A percentile compares a stretch with the other conserved stretches of the same genome.
Evolutionary conservation across 805 yeast genomes (phyloP).

Genomic region (Hanseniaspora lachancei): DNA sequence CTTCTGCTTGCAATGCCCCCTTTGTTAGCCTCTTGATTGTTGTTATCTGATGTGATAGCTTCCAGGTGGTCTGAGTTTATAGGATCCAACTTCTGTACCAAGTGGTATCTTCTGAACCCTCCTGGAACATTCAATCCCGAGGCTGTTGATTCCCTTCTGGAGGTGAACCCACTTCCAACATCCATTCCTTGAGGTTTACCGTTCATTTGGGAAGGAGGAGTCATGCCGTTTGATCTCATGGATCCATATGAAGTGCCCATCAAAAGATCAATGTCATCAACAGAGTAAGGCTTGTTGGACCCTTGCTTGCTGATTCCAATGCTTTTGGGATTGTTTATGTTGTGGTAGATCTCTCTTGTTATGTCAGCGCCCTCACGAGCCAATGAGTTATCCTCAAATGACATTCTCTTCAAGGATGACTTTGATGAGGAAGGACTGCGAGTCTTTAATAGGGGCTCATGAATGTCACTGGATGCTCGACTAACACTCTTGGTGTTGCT

Average conservation of each 20-base stretch:
- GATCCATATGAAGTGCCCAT: slow-evolving; percentile 4
- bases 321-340: slow-evolving; percentile 14
- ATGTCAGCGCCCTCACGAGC: slow-evolving; percentile 28
- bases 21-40: slow-evolving; percentile 7
- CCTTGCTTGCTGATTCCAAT: slow-evolving; percentile 9
- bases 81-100: slow-evolving; percentile 31
- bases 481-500: slow-evolving; percentile 10
- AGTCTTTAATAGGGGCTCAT: slow-evolving; percentile 4
- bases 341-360: slow-evolving; percentile 27
- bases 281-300: slow-evolving; percentile 16
- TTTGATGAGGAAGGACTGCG: neutral
- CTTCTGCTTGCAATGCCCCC: neutral
- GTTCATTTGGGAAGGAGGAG: neutral
- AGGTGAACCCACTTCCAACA: slow-evolving; percentile 15
- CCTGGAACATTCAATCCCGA: slow-evolving; percentile 66
- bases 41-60: neutral
- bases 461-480: slow-evolving; percentile 10
- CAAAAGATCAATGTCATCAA: slow-evolving; percentile 21
- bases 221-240: neutral
- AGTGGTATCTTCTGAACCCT: slow-evolving; percentile 64
- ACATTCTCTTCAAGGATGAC: slow-evolving; percentile 6
- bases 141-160: slow-evolving; percentile 50
- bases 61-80: slow-evolving; percentile 4
- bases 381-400: slow-evolving; percentile 15
- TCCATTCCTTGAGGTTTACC: neutral